Evolutionary conservation across 2,329 filamentous ascomycete genomes (phyloP).

Genomic region (Didymella glomerata): DNA sequence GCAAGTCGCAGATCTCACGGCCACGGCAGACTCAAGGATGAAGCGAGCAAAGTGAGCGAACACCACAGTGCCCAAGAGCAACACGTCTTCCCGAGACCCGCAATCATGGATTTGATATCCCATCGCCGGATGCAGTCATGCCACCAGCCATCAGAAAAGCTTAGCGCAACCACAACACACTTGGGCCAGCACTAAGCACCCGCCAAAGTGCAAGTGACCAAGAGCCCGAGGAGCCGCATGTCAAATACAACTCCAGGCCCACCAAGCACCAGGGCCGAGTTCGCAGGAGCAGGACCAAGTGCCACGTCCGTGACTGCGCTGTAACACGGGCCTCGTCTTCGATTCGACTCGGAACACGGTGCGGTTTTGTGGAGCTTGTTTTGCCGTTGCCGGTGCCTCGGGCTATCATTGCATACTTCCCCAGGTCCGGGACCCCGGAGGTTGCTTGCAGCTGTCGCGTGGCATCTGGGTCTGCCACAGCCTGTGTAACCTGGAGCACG

Average conservation of each 20-base stretch:
- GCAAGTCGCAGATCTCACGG: no score
- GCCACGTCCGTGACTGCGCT: no score
- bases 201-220: no score
- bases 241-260: not conserved
- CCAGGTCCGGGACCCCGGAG: conserved; percentile 13
- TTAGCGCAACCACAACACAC: not conserved
- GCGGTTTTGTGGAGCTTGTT: conserved; percentile 17
- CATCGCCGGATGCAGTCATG: no score
- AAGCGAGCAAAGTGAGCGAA: no score
- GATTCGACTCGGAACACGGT: not conserved
- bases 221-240: not conserved
- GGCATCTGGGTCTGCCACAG: not conserved
- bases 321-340: not conserved
- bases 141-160: not conserved
- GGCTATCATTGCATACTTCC: conserved; percentile 12
- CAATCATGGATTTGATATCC: no score
- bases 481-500: not conserved
- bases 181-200: no score
- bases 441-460: not conserved
- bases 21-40: no score
- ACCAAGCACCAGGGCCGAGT: not conserved
- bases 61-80: no score
- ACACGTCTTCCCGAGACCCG: no score
- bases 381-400: conserved; percentile 20
- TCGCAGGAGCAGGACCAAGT: not conserved